Evolutionary conservation across 2,329 filamentous ascomycete species (phyloP), one percentile per base, ranked within the genome.

Genomic region (Ophiocordyceps robertsii): DNA sequence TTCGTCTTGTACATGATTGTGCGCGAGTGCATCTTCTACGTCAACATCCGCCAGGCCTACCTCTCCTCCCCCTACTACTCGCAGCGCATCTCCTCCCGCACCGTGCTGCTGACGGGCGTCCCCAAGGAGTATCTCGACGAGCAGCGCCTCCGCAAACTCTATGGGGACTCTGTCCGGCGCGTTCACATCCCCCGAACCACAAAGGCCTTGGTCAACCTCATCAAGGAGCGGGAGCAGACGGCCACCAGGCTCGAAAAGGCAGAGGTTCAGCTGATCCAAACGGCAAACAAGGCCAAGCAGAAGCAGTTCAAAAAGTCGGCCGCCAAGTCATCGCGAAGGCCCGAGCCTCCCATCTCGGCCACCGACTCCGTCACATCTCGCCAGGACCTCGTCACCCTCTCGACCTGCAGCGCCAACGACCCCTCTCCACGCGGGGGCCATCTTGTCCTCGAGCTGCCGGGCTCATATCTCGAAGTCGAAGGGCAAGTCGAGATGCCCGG

Each of bases 11-110:
- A 85, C 63, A 81, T 86, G 55, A 77, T 96, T 48, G 83, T 88
- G 43, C 77, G 90, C 44, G 90, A 96, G 62, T 81, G 78, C 57
- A 83, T 96, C 52, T 95, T 82, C 72, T 94, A 86, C 63, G 83
- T 95, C 67, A 94, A 93, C 55, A 65, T 96, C 41, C 84, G 89
- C 48, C 90, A 96, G 64, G 90, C 90, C 0, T 95, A 93, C 64
- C 76, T 93, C 35, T 75, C 93, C 43, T 89, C 87, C 11, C 87
- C 88, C 11, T 70, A 84, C 39, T 93, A 93, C 58, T 75, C 87
- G 42, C 82, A 81, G 54, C 84, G 89, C 44, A 79, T 95, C 38
- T 95, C 90, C 2, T 90, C 89, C 3, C 80, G 87, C 42, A 95
- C 89, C 1, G 84, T 96, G 1, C 77, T 98, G 12, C 88, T 95